Evolutionary conservation across 208 protist genomes (phyloP), one percentile per base, ranked within the genome.

Genomic region (Acanthamoeba divionensis): DNA sequence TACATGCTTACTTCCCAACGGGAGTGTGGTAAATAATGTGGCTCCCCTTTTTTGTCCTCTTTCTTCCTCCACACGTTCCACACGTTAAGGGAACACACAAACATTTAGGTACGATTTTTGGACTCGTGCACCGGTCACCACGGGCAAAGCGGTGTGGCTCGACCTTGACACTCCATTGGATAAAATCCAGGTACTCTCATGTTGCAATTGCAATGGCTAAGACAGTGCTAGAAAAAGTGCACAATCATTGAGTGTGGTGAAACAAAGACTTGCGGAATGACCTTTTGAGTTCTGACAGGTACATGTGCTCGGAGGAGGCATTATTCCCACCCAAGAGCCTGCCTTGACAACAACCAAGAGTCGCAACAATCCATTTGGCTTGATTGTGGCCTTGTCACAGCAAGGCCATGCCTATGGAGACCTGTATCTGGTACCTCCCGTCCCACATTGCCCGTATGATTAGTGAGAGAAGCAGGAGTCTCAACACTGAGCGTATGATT

Each of bases 21-120:
- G 66, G 29, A 21, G 38, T 90, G 7, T 97, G 96, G 96, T n/a
- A n/a, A n/a, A n/a, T n/a, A n/a, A n/a, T 96, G 95, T 65, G 95
- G 97, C 66, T 97, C 71, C 18, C 90, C 67, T 7, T 89, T 57
- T 12, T 91, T 85, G 31, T 4, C 31, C 47, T 21, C 29, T 60
- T 60, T 60, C 52, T n/a, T n/a, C n/a, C n/a, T n/a, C n/a, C n/a
- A n/a, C n/a, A n/a, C n/a, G n/a, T n/a, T n/a, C n/a, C n/a, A n/a
- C n/a, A n/a, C n/a, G n/a, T n/a, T n/a, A n/a, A n/a, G n/a, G n/a
- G n/a, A n/a, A n/a, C n/a, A n/a, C n/a, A n/a, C n/a, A n/a, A n/a
- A n/a, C n/a, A n/a, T n/a, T n/a, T n/a, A n/a, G n/a, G n/a, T 87
- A 87, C 38, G 54, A 87, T 45, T 87, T 57, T 57, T 87, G 45